Conservation (phyloP, 257 asterid species). For the Thymus quinquecostatus region DNA sequence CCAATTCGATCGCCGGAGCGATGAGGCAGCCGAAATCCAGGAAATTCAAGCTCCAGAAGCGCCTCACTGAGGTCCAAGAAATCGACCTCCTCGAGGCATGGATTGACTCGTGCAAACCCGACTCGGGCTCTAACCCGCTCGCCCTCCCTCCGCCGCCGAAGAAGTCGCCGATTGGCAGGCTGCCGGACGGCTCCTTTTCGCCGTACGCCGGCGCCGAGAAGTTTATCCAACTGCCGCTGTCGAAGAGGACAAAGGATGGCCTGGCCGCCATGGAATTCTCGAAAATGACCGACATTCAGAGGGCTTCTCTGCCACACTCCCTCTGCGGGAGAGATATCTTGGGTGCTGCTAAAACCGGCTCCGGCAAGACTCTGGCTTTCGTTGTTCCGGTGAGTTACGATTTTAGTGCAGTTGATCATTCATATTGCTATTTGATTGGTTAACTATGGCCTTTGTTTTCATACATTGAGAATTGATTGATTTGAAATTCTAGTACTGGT, state of each 20-base stretch:
- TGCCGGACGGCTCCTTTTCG: slow-evolving; percentile 67
- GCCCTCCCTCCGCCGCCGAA: slow-evolving; percentile 55
- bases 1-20: slow-evolving; percentile 14
- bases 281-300: slow-evolving; percentile 87
- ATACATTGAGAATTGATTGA: not conserved
- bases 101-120: slow-evolving; percentile 70
- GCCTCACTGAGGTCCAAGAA: slow-evolving; percentile 57
- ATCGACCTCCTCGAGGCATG: slow-evolving; percentile 77
- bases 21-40: slow-evolving; percentile 29
- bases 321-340: slow-evolving; percentile 89
- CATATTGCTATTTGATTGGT: not conserved
- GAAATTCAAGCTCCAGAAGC: slow-evolving; percentile 33
- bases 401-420: not conserved
- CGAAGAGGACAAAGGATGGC: slow-evolving; percentile 87
- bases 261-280: slow-evolving; percentile 45
- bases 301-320: slow-evolving; percentile 93
- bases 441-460: not conserved
- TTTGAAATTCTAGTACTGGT: not conserved
- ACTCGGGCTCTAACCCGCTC: slow-evolving; percentile 75
- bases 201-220: slow-evolving; percentile 67
- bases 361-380: slow-evolving; percentile 94
- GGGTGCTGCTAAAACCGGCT: slow-evolving; percentile 98
- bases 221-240: slow-evolving; percentile 64
- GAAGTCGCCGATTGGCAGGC: slow-evolving; percentile 62
- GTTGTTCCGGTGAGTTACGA: slow-evolving; percentile 68